These are phyloP conservation scores for Mycosarcoma maydis DNA, from an alignment of 1,284 basidiomycete species.

Conservation along the genomic window DNA sequence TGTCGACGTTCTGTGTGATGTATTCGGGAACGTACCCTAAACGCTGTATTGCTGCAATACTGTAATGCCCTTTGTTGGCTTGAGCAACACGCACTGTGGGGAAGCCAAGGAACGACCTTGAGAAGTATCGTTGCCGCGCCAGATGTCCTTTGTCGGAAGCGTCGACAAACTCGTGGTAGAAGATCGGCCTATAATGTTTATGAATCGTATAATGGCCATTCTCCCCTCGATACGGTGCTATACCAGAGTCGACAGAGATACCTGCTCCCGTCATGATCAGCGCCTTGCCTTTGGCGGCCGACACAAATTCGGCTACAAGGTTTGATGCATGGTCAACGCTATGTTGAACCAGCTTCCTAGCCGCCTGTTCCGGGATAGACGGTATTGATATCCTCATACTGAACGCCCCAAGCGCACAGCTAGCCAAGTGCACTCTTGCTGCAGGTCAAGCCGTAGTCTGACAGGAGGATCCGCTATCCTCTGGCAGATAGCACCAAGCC, in stretches of 20 bases:
- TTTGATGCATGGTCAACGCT: constrained; percentile 45
- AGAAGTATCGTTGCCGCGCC: constrained; percentile 62
- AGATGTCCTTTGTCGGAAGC: constrained; percentile 44
- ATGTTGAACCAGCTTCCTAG: constrained; percentile 30
- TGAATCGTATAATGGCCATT: constrained; percentile 62
- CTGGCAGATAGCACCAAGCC: too few relatives aligned
- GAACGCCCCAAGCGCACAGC: too few relatives aligned
- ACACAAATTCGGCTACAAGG: constrained; percentile 46
- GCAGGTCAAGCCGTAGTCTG: background rate
- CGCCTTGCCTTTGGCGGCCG: constrained; percentile 37
- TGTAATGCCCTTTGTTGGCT: constrained; percentile 63
- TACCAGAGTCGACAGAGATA: constrained; percentile 64
- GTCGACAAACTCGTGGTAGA: constrained; percentile 63
- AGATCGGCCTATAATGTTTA: constrained; percentile 65
- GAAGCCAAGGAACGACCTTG: constrained; percentile 64
- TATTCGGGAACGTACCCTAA: constrained; percentile 55
- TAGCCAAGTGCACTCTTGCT: too few relatives aligned
- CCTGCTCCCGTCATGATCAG: constrained; percentile 63
- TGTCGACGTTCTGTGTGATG: constrained; percentile 67
- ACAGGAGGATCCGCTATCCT: too few relatives aligned
- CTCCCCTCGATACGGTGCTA: constrained; percentile 64
- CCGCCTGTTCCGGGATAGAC: constrained; percentile 52
- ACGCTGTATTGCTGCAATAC: constrained; percentile 60
- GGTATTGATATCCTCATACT: constrained; percentile 65
- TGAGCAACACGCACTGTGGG: constrained; percentile 57